A percentile compares a stretch with the other conserved stretches of the same genome.
Conservation (phyloP, 305 asterid genomes). For the Solanum hybrid region DNA sequence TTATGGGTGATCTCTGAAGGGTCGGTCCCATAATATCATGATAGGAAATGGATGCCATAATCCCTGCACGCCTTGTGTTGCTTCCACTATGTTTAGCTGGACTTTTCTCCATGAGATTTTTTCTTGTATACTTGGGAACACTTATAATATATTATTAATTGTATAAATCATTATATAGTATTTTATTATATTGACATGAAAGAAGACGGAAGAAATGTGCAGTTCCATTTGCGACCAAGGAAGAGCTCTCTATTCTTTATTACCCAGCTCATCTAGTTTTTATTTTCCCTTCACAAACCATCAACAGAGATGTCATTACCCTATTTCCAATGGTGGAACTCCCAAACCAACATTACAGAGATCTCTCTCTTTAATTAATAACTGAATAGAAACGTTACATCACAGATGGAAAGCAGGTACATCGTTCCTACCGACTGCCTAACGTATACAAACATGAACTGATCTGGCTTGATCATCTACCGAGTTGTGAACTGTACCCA, state of each 20-base stretch:
- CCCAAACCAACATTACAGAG: background rate
- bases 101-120: background rate
- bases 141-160: background rate
- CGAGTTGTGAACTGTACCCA: background rate
- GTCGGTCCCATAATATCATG: background rate
- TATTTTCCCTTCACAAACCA: background rate
- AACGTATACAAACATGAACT: background rate
- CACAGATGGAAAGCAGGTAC: background rate
- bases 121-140: no score
- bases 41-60: background rate
- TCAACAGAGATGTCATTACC: background rate
- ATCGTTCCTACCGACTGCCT: background rate
- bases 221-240: background rate
- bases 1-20: background rate
- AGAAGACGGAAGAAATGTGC: background rate
- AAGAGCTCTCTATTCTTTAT: background rate
- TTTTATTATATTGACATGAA: background rate
- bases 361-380: background rate
- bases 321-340: background rate
- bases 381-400: background rate
- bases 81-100: background rate
- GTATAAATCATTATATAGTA: background rate
- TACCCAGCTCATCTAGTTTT: background rate
- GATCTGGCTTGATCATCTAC: background rate
- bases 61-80: background rate